Evolutionary conservation across 805 yeast genomes (phyloP).

Genomic region (Candida methanosorbosa): DNA sequence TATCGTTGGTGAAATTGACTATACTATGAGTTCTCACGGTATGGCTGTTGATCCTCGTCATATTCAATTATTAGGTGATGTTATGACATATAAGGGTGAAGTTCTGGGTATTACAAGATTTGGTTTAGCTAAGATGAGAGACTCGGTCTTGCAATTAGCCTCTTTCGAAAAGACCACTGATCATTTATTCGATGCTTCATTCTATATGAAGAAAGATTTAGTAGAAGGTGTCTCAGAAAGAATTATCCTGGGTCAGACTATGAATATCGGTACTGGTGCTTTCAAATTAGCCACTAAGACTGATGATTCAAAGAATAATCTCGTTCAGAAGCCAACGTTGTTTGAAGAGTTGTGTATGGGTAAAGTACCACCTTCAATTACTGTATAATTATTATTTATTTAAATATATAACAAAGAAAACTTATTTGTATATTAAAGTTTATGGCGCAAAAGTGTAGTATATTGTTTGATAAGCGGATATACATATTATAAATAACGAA

Average conservation of each 20-base stretch:
- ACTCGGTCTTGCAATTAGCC: slow-evolving; percentile 92
- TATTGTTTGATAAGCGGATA: too few species aligned
- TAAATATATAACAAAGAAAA: too few species aligned
- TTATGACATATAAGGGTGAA: slow-evolving; percentile 98
- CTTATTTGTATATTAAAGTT: not conserved
- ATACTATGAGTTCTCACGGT: slow-evolving; percentile 98
- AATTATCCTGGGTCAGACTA: slow-evolving; percentile 94
- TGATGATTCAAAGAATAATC: slow-evolving; percentile 26
- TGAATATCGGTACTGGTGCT: slow-evolving; percentile 96
- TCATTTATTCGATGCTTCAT: slow-evolving; percentile 96
- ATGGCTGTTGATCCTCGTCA: slow-evolving; percentile 99
- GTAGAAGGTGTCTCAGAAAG: slow-evolving; percentile 98
- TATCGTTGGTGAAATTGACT: slow-evolving; percentile 89
- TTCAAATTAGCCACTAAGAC: slow-evolving; percentile 72
- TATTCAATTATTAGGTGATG: slow-evolving; percentile 94
- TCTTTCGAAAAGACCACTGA: slow-evolving; percentile 98
- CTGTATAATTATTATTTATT: not conserved
- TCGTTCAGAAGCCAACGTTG: slow-evolving; percentile 32
- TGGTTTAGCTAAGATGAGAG: slow-evolving; percentile 97
- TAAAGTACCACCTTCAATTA: not conserved
- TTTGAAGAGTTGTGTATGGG: slow-evolving; percentile 34
- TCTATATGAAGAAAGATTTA: slow-evolving; percentile 91
- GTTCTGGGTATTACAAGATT: slow-evolving; percentile 96
- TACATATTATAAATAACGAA: too few species aligned
- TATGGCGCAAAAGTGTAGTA: too few species aligned